A percentile compares a stretch with the other conserved stretches of the same genome.
Conservation (phyloP, 768 basidiomycete genomes). For the Pisolithus albus region DNA sequence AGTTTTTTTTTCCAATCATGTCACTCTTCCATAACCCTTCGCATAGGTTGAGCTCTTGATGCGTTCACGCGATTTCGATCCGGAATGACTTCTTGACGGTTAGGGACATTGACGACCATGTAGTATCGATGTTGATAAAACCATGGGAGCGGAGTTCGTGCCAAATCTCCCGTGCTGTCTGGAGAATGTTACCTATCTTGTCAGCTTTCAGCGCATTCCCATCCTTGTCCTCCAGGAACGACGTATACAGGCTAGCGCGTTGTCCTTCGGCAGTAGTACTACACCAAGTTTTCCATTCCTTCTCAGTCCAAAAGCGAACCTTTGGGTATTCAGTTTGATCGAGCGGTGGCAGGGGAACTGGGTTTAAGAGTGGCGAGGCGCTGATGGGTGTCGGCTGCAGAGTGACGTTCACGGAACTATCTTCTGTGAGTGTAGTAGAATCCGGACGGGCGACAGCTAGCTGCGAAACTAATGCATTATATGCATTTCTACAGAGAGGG, state of each 20-base stretch:
- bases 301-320: neutral
- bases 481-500: too few species aligned
- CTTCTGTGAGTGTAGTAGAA: neutral
- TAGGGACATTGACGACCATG: neutral
- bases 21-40: neutral
- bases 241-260: neutral
- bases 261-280: neutral
- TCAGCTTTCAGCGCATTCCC: neutral
- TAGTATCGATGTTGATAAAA: neutral
- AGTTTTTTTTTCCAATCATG: too few species aligned
- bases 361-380: neutral
- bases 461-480: neutral
- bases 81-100: neutral
- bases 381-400: neutral
- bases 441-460: neutral
- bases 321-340: neutral
- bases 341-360: neutral
- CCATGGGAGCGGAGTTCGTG: neutral
- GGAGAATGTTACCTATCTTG: neutral
- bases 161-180: neutral
- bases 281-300: neutral
- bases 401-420: neutral
- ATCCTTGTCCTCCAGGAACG: neutral
- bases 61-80: neutral
- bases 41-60: neutral